phyloP scores from a whole-genome alignment of 129 eudicot species.

The Flaveria ramosissima region DNA sequence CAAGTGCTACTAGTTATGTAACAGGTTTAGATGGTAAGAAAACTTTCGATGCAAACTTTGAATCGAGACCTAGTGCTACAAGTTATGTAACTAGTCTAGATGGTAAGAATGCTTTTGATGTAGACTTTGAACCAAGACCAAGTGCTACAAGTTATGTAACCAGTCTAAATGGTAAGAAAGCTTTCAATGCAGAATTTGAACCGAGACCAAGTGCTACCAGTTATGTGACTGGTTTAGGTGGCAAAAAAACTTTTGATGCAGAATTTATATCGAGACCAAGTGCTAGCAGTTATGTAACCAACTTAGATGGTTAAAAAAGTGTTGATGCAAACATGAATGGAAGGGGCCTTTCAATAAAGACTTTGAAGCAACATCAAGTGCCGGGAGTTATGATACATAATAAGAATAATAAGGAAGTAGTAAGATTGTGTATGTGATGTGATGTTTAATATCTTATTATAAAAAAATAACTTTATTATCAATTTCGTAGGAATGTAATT shows the following conservation, averaged over 20 bases:
- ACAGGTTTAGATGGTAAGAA: too few relatives aligned
- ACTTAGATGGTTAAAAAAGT: neutral
- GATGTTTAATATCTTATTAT: neutral
- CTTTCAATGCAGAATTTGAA: neutral
- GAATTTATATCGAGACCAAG: too few relatives aligned
- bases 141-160: neutral
- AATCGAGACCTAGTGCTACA: too few relatives aligned
- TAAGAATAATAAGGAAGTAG: neutral
- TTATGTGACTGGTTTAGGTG: neutral
- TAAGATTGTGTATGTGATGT: neutral
- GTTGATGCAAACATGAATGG: neutral
- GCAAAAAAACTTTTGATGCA: too few relatives aligned
- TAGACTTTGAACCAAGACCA: too few relatives aligned
- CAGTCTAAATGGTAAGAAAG: neutral
- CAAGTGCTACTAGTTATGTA: neutral
- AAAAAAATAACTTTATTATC: neutral
- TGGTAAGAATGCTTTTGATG: too few relatives aligned
- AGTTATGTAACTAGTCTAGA: too few relatives aligned
- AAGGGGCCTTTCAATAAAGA: neutral
- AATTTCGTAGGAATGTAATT: neutral
- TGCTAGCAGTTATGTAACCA: too few relatives aligned
- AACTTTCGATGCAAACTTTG: too few relatives aligned
- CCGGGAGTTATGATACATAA: neutral
- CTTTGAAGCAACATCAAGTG: neutral
- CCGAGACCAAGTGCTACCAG: neutral